A percentile compares a stretch with the other conserved stretches of the same genome.
Conservation (phyloP, 108 stramenopile species). For the Mayamaea pseudoterrestris region DNA sequence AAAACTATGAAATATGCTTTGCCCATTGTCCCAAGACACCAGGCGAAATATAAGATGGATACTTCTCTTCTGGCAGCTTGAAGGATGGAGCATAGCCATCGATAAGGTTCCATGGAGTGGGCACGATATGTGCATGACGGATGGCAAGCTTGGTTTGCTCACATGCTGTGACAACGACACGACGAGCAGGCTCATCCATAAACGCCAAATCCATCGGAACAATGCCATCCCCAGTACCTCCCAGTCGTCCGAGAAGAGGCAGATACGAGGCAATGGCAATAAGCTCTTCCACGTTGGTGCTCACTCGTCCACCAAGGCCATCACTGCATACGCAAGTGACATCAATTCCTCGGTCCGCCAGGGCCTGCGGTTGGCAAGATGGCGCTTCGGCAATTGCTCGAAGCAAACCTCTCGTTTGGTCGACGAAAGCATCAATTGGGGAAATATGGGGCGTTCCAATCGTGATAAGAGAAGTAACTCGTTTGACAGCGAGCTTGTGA, state of each 20-base stretch:
- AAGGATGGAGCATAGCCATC: conserved; percentile 52
- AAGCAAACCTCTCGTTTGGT: conserved; percentile 65
- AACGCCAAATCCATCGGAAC: conserved; percentile 57
- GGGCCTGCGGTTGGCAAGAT: conserved; percentile 31
- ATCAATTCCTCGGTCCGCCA: conserved; percentile 33
- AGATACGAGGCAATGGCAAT: conserved; percentile 57
- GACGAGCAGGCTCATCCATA: conserved; percentile 46
- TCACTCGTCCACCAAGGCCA: conserved; percentile 28
- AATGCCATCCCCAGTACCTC: conserved; percentile 53
- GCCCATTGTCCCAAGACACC: conserved; percentile 56
- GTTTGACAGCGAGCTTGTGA: conserved; percentile 18
- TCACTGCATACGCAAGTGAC: conserved; percentile 55
- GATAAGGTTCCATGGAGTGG: conserved; percentile 66
- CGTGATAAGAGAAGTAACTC: conserved; percentile 44
- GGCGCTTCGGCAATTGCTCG: conserved; percentile 34
- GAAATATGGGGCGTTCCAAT: conserved; percentile 61
- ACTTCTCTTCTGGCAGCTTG: conserved; percentile 29
- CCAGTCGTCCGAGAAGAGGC: conserved; percentile 20
- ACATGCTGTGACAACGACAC: conserved; percentile 43
- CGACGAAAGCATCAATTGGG: conserved; percentile 48
- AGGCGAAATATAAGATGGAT: conserved; percentile 40
- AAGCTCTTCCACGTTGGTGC: conserved; percentile 46
- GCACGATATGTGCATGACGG: conserved; percentile 62
- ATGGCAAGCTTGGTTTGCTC: conserved; percentile 26
- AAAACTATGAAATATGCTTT: conserved; percentile 29